Conservation (phyloP, 352 stramenopile genomes). For the Pythium apleroticum region DNA sequence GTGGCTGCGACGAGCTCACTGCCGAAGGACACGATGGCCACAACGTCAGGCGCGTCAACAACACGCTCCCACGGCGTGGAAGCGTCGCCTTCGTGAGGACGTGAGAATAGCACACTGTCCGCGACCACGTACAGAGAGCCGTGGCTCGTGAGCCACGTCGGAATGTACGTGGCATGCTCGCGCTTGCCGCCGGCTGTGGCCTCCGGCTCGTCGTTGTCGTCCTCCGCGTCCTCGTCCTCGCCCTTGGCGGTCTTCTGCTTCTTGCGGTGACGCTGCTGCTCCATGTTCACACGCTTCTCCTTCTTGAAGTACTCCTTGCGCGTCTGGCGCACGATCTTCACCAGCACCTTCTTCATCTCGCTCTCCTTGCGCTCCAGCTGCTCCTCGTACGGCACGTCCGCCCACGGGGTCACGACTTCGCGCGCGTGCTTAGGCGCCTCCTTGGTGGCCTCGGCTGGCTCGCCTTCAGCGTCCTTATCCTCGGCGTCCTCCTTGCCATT, state of each 20-base stretch:
- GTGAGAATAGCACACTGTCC: slow-evolving; percentile 55
- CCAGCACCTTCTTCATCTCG: slow-evolving; percentile 90
- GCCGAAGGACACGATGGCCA: slow-evolving; percentile 74
- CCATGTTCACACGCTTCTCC: slow-evolving; percentile 68
- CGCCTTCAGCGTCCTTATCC: slow-evolving; percentile 1
- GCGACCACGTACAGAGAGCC: slow-evolving; percentile 72
- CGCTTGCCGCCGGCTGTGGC: neutral
- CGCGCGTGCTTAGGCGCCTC: slow-evolving; percentile 45
- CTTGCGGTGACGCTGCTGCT: slow-evolving; percentile 60
- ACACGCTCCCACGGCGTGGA: slow-evolving; percentile 43
- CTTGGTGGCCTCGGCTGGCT: slow-evolving; percentile 1
- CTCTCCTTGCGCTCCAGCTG: slow-evolving; percentile 84
- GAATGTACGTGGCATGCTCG: slow-evolving; percentile 41
- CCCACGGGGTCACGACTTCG: slow-evolving; percentile 85
- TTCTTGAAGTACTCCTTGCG: slow-evolving; percentile 87
- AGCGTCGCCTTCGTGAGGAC: slow-evolving; percentile 50
- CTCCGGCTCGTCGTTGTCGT: slow-evolving; percentile 13
- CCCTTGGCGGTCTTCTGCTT: slow-evolving; percentile 42
- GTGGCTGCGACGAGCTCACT: slow-evolving; percentile 67
- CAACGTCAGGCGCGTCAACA: slow-evolving; percentile 41
- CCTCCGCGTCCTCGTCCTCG: slow-evolving; percentile 13
- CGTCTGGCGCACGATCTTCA: slow-evolving; percentile 83
- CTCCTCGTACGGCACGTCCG: slow-evolving; percentile 70
- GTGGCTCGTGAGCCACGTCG: slow-evolving; percentile 74
- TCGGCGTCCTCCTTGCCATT: slow-evolving; percentile 22